Evolutionary conservation across 495 filamentous ascomycete species (phyloP).

Genomic region (Melanomma pulvis-pyrius): DNA sequence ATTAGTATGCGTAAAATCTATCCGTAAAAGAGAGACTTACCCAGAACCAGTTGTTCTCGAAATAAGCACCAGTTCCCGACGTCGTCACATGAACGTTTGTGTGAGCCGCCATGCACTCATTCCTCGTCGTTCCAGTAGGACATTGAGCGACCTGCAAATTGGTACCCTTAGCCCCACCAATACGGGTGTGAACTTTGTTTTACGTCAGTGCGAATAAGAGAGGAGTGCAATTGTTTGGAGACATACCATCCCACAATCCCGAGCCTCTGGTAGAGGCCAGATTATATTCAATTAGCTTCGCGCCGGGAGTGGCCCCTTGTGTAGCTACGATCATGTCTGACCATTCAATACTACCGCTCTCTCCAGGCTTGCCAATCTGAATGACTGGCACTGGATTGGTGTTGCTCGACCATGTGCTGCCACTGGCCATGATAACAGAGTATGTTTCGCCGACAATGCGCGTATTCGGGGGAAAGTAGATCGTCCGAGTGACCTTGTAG

Average conservation of each 20-base stretch:
- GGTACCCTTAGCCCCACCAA: constrained; percentile 81
- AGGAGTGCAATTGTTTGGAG: too few species aligned
- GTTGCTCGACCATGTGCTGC: constrained; percentile 69
- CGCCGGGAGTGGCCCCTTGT: constrained; percentile 76
- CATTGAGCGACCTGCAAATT: constrained; percentile 63
- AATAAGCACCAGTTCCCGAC: constrained; percentile 67
- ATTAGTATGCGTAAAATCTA: background rate
- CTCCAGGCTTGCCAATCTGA: constrained; percentile 78
- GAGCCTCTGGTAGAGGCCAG: constrained; percentile 69
- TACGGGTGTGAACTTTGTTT: constrained; percentile 73
- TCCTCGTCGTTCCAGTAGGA: constrained; percentile 9
- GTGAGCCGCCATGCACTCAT: constrained; percentile 71
- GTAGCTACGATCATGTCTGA: constrained; percentile 81
- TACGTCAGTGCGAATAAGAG: too few species aligned
- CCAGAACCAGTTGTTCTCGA: constrained; percentile 97
- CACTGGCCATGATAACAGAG: constrained; percentile 78
- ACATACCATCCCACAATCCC: constrained; percentile 78
- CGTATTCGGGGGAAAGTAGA: constrained; percentile 79
- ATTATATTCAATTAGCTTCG: constrained; percentile 92
- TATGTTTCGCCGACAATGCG: constrained; percentile 88
- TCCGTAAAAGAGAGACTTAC: constrained; percentile 46
- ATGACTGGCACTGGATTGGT: constrained; percentile 71
- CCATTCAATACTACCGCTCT: constrained; percentile 79
- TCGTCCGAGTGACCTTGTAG: constrained; percentile 80
- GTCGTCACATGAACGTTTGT: constrained; percentile 77